A percentile compares a stretch with the other conserved stretches of the same genome.
Evolutionary conservation across 2,329 filamentous ascomycete species (phyloP).

Genomic region (Rhytidhysteron rufulum): DNA sequence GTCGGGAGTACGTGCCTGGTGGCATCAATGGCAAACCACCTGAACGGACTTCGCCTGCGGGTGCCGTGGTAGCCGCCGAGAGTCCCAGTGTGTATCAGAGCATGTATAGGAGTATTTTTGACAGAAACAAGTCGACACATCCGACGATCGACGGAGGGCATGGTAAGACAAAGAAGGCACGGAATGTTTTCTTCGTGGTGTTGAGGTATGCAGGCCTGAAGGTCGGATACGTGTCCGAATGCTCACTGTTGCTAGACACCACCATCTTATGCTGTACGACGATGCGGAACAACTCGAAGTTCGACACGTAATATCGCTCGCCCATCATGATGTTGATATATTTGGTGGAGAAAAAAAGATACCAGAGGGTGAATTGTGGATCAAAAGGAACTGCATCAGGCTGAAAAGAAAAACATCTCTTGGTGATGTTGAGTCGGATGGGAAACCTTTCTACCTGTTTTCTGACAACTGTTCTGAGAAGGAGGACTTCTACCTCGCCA

Average conservation of each 20-base stretch:
- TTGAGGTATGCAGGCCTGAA: slow-evolving; percentile 56
- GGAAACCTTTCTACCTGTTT: slow-evolving; percentile 89
- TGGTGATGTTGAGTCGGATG: slow-evolving; percentile 54
- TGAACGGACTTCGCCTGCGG: slow-evolving; percentile 76
- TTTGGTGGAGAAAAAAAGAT: slow-evolving; percentile 75
- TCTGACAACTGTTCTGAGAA: slow-evolving; percentile 94
- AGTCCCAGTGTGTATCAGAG: slow-evolving; percentile 95
- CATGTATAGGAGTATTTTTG: slow-evolving; percentile 96
- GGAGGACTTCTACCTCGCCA: slow-evolving; percentile 95
- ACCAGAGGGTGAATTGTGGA: slow-evolving; percentile 89
- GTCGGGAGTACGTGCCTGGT: slow-evolving; percentile 85
- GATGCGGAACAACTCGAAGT: slow-evolving; percentile 94
- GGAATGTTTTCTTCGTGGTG: slow-evolving; percentile 92
- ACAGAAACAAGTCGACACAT: slow-evolving; percentile 61
- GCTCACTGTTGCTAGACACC: slow-evolving; percentile 58
- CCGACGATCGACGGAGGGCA: slow-evolving; percentile 53
- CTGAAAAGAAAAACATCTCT: slow-evolving; percentile 63
- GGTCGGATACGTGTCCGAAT: not conserved
- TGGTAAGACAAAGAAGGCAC: slow-evolving; percentile 56
- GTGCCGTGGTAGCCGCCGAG: slow-evolving; percentile 70
- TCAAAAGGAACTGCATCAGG: slow-evolving; percentile 88
- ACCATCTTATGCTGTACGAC: slow-evolving; percentile 96
- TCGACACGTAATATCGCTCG: slow-evolving; percentile 88
- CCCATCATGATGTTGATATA: slow-evolving; percentile 80
- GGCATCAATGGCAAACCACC: slow-evolving; percentile 91